A percentile compares a stretch with the other conserved stretches of the same genome.
phyloP scores from a whole-genome alignment of 257 asterid genomes.

The Scutellaria galericulata region DNA sequence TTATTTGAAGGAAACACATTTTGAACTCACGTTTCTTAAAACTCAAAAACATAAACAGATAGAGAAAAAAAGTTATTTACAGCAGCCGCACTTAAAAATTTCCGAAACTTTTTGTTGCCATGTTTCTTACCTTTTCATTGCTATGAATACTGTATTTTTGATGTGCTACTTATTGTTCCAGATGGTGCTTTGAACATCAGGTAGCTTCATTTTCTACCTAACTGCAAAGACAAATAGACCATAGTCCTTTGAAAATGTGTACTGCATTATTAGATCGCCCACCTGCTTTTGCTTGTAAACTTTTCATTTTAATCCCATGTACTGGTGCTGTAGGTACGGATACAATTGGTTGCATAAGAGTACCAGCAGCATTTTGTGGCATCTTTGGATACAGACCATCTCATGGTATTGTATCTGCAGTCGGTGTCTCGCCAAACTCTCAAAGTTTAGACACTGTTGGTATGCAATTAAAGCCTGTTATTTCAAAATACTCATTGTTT shows the following conservation, averaged over 20 bases:
- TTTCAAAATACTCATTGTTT: background rate
- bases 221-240: constrained; percentile 11
- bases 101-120: constrained; percentile 8
- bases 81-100: background rate
- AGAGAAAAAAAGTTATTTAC: background rate
- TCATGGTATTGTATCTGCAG: constrained; percentile 71
- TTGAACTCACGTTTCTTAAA: constrained; percentile 1
- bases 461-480: constrained; percentile 46
- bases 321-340: constrained; percentile 58
- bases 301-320: constrained; percentile 28
- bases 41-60: background rate
- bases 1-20: background rate
- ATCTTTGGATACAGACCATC: constrained; percentile 87
- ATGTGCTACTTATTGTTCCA: background rate
- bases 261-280: constrained; percentile 2
- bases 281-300: background rate
- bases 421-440: constrained; percentile 84
- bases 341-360: constrained; percentile 43
- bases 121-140: background rate
- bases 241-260: background rate
- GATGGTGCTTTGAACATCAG: constrained; percentile 25
- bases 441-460: constrained; percentile 92
- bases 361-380: constrained; percentile 45
- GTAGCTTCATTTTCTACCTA: constrained; percentile 16
- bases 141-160: constrained; percentile 14